A percentile compares a stretch with the other conserved stretches of the same genome.
Conservation (phyloP, 345 rosid species). For the Gossypium mustelinum region DNA sequence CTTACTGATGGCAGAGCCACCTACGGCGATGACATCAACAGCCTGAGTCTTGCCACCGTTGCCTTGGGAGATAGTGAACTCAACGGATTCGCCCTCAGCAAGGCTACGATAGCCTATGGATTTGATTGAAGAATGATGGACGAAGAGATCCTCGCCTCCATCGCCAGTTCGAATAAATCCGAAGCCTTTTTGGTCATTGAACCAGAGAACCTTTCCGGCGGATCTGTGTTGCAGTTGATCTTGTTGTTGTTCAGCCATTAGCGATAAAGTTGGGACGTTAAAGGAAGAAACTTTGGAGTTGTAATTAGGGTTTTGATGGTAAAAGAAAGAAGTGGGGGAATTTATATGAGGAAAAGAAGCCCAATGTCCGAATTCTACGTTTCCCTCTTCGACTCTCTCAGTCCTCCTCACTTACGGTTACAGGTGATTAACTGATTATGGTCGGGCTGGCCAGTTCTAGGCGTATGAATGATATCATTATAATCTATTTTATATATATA, state of each 20-base stretch:
- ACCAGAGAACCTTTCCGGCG: constrained; percentile 59
- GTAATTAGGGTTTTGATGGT: neutral
- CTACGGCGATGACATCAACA: constrained; percentile 46
- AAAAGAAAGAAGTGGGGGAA: neutral
- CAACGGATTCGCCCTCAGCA: constrained; percentile 48
- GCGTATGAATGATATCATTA: too few species aligned
- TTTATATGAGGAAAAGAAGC: neutral
- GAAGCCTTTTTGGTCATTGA: constrained; percentile 56
- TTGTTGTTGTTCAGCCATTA: constrained; percentile 11
- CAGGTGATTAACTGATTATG: too few species aligned
- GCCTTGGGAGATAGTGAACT: constrained; percentile 34
- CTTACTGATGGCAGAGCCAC: constrained; percentile 36
- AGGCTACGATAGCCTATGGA: constrained; percentile 65
- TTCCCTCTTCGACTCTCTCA: too few species aligned
- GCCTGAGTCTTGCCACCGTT: constrained; percentile 42
- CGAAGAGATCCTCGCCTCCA: constrained; percentile 68
- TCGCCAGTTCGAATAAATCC: constrained; percentile 75
- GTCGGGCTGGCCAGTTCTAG: too few species aligned
- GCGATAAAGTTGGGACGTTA: neutral
- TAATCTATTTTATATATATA: too few species aligned
- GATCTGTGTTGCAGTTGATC: constrained; percentile 40
- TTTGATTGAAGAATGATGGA: constrained; percentile 60
- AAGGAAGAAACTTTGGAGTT: neutral
- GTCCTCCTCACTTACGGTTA: too few species aligned
- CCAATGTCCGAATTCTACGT: too few species aligned